Conservation (phyloP, 495 filamentous ascomycete genomes). For the Neurospora intermedia region DNA sequence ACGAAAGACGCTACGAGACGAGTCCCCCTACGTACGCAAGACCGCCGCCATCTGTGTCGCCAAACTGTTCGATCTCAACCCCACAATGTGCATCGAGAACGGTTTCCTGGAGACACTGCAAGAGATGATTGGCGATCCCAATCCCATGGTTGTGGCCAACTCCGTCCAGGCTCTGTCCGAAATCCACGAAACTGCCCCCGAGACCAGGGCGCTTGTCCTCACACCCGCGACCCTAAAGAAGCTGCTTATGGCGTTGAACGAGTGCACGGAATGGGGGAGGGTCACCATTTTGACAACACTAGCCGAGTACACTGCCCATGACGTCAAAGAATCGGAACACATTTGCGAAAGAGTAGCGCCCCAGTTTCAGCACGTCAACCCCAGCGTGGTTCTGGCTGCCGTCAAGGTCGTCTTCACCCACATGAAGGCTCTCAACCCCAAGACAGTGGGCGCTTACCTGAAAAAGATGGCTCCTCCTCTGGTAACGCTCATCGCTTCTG, state of each 20-base stretch:
- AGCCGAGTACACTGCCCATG: slow-evolving; percentile 73
- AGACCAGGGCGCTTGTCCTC: slow-evolving; percentile 76
- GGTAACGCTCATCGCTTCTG: slow-evolving; percentile 91
- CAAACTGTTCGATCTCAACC: slow-evolving; percentile 93
- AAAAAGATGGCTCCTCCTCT: slow-evolving; percentile 98
- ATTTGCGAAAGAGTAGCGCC: slow-evolving; percentile 94
- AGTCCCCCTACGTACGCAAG: slow-evolving; percentile 97
- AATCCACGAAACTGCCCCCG: slow-evolving; percentile 81
- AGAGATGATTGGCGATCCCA: slow-evolving; percentile 93
- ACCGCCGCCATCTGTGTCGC: slow-evolving; percentile 97
- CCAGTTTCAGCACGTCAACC: slow-evolving; percentile 98
- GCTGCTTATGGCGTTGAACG: slow-evolving; percentile 90
- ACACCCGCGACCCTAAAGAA: slow-evolving; percentile 79
- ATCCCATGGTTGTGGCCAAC: slow-evolving; percentile 98
- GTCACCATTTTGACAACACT: slow-evolving; percentile 87
- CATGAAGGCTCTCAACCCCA: slow-evolving; percentile 73
- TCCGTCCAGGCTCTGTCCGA: slow-evolving; percentile 88
- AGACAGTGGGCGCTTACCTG: slow-evolving; percentile 69
- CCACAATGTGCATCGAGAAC: slow-evolving; percentile 85
- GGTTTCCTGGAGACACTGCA: slow-evolving; percentile 94
- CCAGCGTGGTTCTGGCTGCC: slow-evolving; percentile 89
- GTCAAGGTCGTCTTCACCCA: slow-evolving; percentile 98
- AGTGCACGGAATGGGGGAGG: slow-evolving; percentile 98
- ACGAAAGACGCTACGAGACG: slow-evolving; percentile 90
- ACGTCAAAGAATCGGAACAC: slow-evolving; percentile 94